Conservation (phyloP, 805 yeast species). For the Zygoascus bituminiphila region DNA sequence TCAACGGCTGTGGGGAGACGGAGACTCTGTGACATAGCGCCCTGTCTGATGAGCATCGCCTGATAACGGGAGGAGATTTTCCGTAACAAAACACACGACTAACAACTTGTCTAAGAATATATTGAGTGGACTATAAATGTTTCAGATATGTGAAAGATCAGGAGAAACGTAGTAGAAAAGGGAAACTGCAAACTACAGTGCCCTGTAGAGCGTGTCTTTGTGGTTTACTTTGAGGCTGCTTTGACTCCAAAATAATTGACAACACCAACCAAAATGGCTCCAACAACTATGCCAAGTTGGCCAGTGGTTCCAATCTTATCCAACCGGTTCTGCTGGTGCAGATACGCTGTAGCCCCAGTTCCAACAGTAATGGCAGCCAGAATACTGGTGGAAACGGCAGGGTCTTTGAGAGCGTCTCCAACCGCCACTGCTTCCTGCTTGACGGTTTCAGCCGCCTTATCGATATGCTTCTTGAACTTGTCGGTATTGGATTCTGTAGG, state of each 20-base stretch:
- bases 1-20: no score
- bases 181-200: no score
- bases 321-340: constrained; percentile 13
- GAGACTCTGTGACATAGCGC: no score
- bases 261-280: constrained; percentile 8
- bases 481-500: constrained; percentile 4
- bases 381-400: constrained; percentile 17
- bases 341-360: constrained; percentile 15
- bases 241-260: constrained; percentile 10
- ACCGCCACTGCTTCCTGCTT: constrained; percentile 2
- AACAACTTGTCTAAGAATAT: no score
- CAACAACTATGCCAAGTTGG: constrained; percentile 11
- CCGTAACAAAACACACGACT: no score
- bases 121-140: no score
- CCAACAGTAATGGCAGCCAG: constrained; percentile 13
- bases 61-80: no score
- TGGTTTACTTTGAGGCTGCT: background rate
- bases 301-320: constrained; percentile 15
- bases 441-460: background rate
- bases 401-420: constrained; percentile 11
- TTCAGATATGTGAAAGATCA: no score
- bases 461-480: background rate
- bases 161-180: no score
- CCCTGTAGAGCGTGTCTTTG: no score
- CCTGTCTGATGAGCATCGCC: no score